Conservation (phyloP, 2,329 filamentous ascomycete species). For the Colletotrichum tanaceti region DNA sequence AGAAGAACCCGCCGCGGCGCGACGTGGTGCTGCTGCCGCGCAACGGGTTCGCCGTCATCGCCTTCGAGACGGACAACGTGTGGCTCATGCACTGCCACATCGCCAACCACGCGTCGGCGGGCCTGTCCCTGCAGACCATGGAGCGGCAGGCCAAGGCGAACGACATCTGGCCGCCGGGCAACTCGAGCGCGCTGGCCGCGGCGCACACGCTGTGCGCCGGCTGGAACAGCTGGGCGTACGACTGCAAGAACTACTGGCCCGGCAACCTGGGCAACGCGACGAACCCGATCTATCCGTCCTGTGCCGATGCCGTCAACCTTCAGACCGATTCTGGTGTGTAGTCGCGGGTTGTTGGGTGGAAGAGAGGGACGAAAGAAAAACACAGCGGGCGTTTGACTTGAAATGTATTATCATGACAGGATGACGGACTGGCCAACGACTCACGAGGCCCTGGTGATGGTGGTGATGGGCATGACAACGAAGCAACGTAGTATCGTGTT, state of each 20-base stretch:
- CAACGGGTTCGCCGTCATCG: slow-evolving; percentile 59
- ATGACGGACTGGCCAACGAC: no score
- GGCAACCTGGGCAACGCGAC: slow-evolving; percentile 11
- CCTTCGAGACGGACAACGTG: slow-evolving; percentile 59
- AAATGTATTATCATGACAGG: not conserved
- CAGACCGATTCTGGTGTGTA: slow-evolving; percentile 31
- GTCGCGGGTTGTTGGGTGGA: no score
- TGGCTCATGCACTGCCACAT: slow-evolving; percentile 65
- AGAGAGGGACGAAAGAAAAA: no score
- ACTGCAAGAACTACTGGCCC: slow-evolving; percentile 32
- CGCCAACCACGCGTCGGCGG: slow-evolving; percentile 56
- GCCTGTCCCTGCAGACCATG: slow-evolving; percentile 28
- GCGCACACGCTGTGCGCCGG: slow-evolving; percentile 21
- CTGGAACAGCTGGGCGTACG: slow-evolving; percentile 33
- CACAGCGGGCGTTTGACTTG: not conserved
- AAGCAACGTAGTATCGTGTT: no score
- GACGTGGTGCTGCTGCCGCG: slow-evolving; percentile 61
- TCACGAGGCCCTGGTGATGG: not conserved
- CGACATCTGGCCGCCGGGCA: slow-evolving; percentile 15
- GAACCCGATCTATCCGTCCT: not conserved
- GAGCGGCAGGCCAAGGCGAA: slow-evolving; percentile 22
- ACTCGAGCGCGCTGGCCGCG: slow-evolving; percentile 2
- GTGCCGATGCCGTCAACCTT: not conserved
- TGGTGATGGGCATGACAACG: no score
- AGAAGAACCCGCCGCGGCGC: slow-evolving; percentile 59